Conservation (phyloP, 495 filamentous ascomycete genomes). For the Aspergillus campestris region DNA sequence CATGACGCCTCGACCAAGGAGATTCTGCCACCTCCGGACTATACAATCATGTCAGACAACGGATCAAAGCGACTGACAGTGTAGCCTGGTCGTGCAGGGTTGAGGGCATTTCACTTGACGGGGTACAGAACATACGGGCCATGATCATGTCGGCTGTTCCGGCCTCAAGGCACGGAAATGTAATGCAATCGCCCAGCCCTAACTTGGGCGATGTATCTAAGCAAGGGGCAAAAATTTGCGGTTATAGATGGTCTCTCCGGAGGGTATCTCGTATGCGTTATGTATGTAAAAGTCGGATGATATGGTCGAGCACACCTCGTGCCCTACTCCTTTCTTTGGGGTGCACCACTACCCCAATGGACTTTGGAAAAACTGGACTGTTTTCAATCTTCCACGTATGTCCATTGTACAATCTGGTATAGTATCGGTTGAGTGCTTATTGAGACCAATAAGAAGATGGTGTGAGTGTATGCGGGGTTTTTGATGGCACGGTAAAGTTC, state of each 20-base stretch:
- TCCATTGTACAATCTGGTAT: not conserved
- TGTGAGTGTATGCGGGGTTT: not conserved
- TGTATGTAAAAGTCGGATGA: not conserved
- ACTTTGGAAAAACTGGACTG: conserved; percentile 7
- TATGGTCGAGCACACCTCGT: not conserved
- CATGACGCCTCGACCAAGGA: conserved; percentile 17
- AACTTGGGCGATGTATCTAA: no score
- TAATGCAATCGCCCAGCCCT: no score
- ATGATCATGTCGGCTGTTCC: no score
- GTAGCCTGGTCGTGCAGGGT: not conserved
- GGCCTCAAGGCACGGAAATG: no score
- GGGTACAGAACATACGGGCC: no score
- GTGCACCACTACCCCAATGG: conserved; percentile 14
- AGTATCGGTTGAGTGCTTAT: not conserved
- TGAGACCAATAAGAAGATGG: not conserved
- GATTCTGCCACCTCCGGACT: conserved; percentile 16
- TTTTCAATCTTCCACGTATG: conserved; percentile 7
- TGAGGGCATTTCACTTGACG: not conserved
- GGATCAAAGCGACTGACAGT: not conserved
- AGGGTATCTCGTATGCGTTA: not conserved
- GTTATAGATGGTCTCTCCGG: no score
- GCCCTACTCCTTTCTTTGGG: not conserved
- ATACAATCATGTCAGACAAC: conserved; percentile 1
- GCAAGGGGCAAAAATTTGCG: no score
- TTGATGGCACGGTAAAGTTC: not conserved